Evolutionary conservation across 169 alveolate species (phyloP).

Genomic region (Plasmodium ovale): DNA sequence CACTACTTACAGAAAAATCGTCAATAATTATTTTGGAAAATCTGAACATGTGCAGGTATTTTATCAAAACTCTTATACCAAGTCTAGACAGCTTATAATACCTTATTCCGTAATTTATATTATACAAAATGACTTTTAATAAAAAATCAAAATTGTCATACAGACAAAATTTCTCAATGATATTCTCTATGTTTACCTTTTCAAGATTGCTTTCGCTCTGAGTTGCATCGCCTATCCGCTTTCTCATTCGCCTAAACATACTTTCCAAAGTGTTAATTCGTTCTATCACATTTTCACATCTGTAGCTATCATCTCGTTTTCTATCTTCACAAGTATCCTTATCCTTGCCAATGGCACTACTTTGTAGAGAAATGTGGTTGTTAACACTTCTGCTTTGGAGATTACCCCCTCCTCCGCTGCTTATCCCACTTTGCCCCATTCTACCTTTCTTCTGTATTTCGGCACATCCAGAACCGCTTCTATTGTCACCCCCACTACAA

Average conservation of each 20-base stretch:
- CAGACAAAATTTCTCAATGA: constrained; percentile 43
- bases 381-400: neutral
- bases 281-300: neutral
- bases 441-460: too few relatives aligned
- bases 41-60: constrained; percentile 42
- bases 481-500: too few relatives aligned
- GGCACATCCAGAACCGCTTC: too few relatives aligned
- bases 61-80: constrained; percentile 47
- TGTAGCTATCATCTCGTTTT: neutral
- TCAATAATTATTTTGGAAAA: constrained; percentile 66
- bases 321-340: neutral
- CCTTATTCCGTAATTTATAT: constrained; percentile 56
- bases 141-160: constrained; percentile 57
- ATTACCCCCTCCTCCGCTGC: neutral
- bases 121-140: constrained; percentile 42
- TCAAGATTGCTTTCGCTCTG: neutral
- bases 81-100: constrained; percentile 37
- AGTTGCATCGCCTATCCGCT: neutral
- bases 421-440: too few relatives aligned
- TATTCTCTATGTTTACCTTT: constrained; percentile 6
- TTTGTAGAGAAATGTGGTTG: neutral
- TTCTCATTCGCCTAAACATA: constrained; percentile 6
- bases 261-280: constrained; percentile 22
- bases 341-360: neutral
- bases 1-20: constrained; percentile 44